phyloP scores from a whole-genome alignment of 805 yeast species.

The Sugiyamaella boreocaroliniensis region DNA sequence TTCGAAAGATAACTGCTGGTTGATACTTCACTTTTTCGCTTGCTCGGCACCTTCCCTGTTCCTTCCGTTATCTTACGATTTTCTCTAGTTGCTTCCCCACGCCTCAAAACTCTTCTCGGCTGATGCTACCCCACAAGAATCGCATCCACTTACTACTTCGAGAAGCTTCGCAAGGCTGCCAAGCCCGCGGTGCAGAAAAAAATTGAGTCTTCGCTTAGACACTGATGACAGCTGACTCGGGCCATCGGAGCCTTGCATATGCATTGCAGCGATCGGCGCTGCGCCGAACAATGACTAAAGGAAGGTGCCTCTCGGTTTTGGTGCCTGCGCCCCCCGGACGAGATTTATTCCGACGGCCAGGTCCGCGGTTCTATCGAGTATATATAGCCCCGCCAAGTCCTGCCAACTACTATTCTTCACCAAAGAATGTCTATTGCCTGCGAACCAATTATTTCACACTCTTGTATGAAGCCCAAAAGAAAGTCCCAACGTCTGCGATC shows the following conservation, averaged over 20 bases:
- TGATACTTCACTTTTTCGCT: no score
- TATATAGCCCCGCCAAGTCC: background rate
- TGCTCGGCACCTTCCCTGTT: no score
- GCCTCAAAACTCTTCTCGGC: no score
- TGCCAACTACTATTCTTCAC: background rate
- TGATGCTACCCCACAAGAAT: background rate
- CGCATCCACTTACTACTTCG: background rate
- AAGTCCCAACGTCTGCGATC: conserved; percentile 20
- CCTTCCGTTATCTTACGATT: no score
- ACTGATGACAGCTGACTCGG: background rate
- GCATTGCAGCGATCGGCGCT: background rate
- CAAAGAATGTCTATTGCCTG: background rate
- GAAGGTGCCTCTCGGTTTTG: background rate
- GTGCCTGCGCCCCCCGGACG: background rate
- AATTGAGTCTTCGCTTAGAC: background rate
- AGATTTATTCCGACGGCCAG: background rate
- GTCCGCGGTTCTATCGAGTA: background rate
- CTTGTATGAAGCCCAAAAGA: conserved; percentile 8
- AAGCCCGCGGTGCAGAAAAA: background rate
- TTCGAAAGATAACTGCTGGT: no score
- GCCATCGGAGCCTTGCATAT: background rate
- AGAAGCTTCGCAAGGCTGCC: background rate
- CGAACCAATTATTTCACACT: background rate
- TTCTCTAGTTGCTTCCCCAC: no score
- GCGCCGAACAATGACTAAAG: background rate